Conservation (phyloP, 805 yeast genomes). For the Candida nanaspora region DNA sequence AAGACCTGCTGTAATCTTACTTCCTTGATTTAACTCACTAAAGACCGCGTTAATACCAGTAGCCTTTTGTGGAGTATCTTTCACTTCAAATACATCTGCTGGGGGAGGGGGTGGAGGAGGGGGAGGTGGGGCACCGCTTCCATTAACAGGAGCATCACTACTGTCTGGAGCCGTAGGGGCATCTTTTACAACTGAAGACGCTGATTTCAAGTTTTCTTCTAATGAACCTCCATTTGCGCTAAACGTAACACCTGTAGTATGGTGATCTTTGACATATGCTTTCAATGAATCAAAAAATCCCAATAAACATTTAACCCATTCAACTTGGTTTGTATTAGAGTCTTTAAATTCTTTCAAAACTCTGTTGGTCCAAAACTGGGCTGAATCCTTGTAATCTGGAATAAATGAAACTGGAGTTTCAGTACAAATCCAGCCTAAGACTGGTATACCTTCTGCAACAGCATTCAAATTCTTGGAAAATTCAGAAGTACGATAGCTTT, state of each 20-base stretch:
- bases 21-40: conserved; percentile 85
- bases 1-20: conserved; percentile 71
- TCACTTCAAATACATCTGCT: conserved; percentile 51
- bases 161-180: conserved; percentile 29
- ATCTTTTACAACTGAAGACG: conserved; percentile 16
- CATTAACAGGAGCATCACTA: too few relatives aligned
- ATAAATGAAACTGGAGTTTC: conserved; percentile 70
- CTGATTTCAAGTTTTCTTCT: conserved; percentile 35
- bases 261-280: conserved; percentile 67
- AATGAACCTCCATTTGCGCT: conserved; percentile 53
- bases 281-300: conserved; percentile 63
- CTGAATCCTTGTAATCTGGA: conserved; percentile 81
- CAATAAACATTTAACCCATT: conserved; percentile 73
- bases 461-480: conserved; percentile 70
- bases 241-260: conserved; percentile 85
- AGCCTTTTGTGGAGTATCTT: conserved; percentile 10
- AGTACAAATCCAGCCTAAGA: conserved; percentile 83
- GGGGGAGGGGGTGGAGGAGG: conserved; percentile 92
- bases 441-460: conserved; percentile 83
- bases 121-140: conserved; percentile 48
- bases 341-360: conserved; percentile 80
- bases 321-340: conserved; percentile 56
- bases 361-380: conserved; percentile 92
- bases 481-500: conserved; percentile 62
- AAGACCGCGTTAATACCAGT: conserved; percentile 82